Evolutionary conservation across 202 grass and related monocot genomes (phyloP).

Genomic region (Zoysia matrella): DNA sequence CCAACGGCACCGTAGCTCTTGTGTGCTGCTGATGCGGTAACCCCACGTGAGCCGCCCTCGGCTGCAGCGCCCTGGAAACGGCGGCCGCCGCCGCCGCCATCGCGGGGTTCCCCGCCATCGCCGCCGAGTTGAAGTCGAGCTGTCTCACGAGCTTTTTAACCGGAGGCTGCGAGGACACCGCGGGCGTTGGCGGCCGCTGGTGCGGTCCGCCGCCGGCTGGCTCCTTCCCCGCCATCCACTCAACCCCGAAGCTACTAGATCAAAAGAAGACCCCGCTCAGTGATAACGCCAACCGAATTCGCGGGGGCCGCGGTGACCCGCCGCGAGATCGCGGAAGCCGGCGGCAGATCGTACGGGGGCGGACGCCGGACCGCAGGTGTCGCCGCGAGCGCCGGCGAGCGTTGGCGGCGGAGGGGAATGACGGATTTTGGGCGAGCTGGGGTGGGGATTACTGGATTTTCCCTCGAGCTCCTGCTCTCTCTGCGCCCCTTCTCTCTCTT

Average conservation of each 20-base stretch:
- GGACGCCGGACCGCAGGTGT: slow-evolving; percentile 11
- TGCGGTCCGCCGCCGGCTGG: slow-evolving; percentile 39
- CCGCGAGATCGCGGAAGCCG: slow-evolving; percentile 46
- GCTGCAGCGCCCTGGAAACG: slow-evolving; percentile 65
- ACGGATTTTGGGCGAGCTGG: slow-evolving; percentile 48
- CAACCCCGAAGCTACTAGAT: too few species aligned
- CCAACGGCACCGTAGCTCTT: slow-evolving; percentile 37
- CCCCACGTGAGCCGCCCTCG: slow-evolving; percentile 42
- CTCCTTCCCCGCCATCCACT: slow-evolving; percentile 60
- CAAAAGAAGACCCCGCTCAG: background rate
- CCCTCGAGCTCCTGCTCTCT: slow-evolving; percentile 38
- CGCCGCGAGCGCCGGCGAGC: slow-evolving; percentile 31
- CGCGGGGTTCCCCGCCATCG: slow-evolving; percentile 33
- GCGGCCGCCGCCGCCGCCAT: slow-evolving; percentile 45
- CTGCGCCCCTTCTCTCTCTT: background rate
- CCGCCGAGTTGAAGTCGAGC: slow-evolving; percentile 80
- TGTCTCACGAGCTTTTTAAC: slow-evolving; percentile 82
- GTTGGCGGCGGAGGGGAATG: slow-evolving; percentile 49
- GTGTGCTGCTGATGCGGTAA: slow-evolving; percentile 47
- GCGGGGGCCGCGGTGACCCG: slow-evolving; percentile 7
- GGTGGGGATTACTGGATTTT: slow-evolving; percentile 50
- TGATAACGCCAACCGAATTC: slow-evolving; percentile 51
- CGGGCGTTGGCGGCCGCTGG: slow-evolving; percentile 38
- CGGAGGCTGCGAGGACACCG: slow-evolving; percentile 59
- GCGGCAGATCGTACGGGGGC: slow-evolving; percentile 40